Conservation (phyloP, 1,139 yeast species). For the Meyerozyma guilliermondii region DNA sequence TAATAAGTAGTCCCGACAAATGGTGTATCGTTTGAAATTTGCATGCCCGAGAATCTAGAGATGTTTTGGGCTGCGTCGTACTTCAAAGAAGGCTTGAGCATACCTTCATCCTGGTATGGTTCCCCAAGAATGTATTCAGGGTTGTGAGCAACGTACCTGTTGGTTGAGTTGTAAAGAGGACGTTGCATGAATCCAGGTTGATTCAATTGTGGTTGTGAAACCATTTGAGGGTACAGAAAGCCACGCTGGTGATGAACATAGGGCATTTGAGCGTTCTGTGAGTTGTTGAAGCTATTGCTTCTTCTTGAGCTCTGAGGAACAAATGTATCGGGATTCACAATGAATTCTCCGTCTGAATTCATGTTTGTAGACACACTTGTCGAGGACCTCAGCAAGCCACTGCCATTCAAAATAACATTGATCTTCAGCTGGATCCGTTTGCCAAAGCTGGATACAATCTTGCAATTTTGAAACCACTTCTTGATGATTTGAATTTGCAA, state of each 20-base stretch:
- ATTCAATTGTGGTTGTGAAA: background rate
- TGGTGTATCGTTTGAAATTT: background rate
- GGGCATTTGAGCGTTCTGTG: background rate
- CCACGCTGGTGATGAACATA: background rate
- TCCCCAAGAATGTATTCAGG: background rate
- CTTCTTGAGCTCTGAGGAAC: background rate
- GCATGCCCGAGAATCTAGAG: background rate
- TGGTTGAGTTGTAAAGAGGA: conserved; percentile 1
- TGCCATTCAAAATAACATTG: conserved; percentile 26
- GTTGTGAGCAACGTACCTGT: background rate
- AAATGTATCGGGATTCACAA: conserved; percentile 7
- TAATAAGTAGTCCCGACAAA: background rate
- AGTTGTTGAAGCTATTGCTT: background rate
- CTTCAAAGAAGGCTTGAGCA: background rate
- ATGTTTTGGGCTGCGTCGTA: background rate
- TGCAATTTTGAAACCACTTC: conserved; percentile 40
- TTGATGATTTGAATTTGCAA: conserved; percentile 34
- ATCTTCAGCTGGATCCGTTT: conserved; percentile 45
- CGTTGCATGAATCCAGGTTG: background rate
- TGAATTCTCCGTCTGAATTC: conserved; percentile 31
- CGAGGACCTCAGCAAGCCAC: background rate
- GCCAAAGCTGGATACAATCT: conserved; percentile 41
- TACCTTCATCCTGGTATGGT: background rate
- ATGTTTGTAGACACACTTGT: conserved; percentile 12
- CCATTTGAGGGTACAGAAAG: background rate